phyloP scores from a whole-genome alignment of 352 stramenopile genomes.

The Phytopythium litorale region DNA sequence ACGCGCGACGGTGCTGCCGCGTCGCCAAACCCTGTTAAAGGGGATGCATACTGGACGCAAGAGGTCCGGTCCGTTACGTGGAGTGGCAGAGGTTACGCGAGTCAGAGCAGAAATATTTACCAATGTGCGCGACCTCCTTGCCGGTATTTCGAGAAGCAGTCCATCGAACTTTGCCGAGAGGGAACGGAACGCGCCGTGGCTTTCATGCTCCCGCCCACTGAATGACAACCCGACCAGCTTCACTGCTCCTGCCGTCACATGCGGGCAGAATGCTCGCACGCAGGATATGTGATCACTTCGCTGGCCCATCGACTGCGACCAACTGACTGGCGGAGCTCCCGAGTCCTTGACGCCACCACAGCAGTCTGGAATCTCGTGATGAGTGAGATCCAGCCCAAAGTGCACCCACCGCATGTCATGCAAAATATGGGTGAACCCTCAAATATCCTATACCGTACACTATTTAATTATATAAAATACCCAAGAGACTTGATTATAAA shows the following conservation, averaged over 20 bases:
- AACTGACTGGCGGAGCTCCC: background rate
- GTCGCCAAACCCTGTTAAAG: background rate
- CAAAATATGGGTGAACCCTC: no score
- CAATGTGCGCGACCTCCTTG: background rate
- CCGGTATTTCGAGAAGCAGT: background rate
- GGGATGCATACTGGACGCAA: background rate
- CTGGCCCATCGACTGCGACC: background rate
- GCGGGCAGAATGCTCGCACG: no score
- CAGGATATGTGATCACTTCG: background rate
- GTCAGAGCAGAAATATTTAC: background rate
- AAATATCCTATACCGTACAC: no score
- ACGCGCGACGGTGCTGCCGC: background rate
- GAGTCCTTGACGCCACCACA: background rate
- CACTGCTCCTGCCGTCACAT: background rate
- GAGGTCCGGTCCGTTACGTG: background rate
- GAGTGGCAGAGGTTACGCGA: background rate
- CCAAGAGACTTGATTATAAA: no score
- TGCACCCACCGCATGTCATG: background rate
- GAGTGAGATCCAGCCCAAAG: background rate
- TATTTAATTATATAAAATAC: no score
- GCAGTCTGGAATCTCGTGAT: no score
- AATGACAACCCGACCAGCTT: background rate
- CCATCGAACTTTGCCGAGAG: background rate
- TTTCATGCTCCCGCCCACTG: no score
- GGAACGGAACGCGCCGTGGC: background rate